A percentile compares a stretch with the other conserved stretches of the same genome.
These are phyloP conservation scores for Pinguiococcus pyrenoidosus DNA, from an alignment of 108 stramenopile species.

Conservation along the genomic window DNA sequence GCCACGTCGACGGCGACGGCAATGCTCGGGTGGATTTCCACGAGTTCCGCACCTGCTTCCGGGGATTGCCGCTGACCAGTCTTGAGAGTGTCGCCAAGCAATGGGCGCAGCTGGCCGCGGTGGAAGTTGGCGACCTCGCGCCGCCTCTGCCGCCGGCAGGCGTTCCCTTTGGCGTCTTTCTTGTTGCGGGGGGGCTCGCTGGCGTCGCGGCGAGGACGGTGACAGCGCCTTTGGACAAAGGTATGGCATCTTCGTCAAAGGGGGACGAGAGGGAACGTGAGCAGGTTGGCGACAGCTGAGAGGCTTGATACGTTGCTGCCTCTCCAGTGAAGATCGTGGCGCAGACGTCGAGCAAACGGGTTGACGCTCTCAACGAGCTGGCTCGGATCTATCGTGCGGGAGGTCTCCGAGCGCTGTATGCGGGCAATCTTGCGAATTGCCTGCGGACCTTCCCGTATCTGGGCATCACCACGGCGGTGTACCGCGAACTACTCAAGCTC, in stretches of 20 bases:
- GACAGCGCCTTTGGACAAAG: constrained; percentile 7
- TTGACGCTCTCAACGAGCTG: neutral
- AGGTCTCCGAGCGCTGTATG: constrained; percentile 1
- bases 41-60: too few species aligned
- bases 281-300: too few species aligned
- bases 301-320: too few species aligned
- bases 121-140: neutral
- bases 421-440: constrained; percentile 7
- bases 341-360: neutral
- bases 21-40: neutral
- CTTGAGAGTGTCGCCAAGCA: neutral
- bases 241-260: too few species aligned
- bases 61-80: constrained; percentile 3
- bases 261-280: too few species aligned
- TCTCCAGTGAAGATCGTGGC: constrained; percentile 1
- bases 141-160: neutral
- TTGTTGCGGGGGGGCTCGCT: constrained; percentile 2
- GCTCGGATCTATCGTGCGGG: neutral
- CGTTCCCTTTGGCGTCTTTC: neutral
- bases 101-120: neutral
- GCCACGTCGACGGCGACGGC: neutral
- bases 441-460: constrained; percentile 3
- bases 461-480: constrained; percentile 1
- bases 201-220: constrained; percentile 1
- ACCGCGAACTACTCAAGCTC: neutral